Percentiles rank a stretch among this genome's conserved stretches.
Evolutionary conservation across 164 flowering plant genomes (phyloP).

Genomic region (Vitis cinerea): DNA sequence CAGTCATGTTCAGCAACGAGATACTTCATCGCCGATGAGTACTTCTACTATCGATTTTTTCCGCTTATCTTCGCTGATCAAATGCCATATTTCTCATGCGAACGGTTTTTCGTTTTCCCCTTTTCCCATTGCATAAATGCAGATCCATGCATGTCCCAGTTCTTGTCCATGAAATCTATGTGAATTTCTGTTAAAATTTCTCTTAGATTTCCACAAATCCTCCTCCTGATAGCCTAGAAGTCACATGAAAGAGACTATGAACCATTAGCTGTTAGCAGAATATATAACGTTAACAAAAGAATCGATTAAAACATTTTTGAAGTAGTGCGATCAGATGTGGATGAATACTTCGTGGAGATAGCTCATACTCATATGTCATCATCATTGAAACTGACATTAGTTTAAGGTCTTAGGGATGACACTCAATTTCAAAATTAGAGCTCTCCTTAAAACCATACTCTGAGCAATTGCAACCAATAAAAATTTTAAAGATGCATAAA

Average conservation of each 20-base stretch:
- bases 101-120: neutral
- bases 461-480: too few relatives aligned
- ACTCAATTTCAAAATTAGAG: too few relatives aligned
- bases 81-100: neutral
- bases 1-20: slow-evolving; percentile 27
- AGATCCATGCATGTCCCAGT: neutral
- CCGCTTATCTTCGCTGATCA: neutral
- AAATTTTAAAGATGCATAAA: too few relatives aligned
- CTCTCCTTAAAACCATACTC: too few relatives aligned
- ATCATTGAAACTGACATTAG: too few relatives aligned
- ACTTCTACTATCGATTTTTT: slow-evolving; percentile 4
- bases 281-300: too few relatives aligned
- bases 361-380: too few relatives aligned
- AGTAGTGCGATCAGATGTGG: too few relatives aligned
- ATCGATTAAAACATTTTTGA: too few relatives aligned
- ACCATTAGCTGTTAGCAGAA: too few relatives aligned
- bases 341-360: too few relatives aligned
- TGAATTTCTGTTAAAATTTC: neutral
- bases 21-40: slow-evolving; percentile 18
- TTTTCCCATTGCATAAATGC: neutral
- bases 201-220: neutral
- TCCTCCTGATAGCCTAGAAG: neutral
- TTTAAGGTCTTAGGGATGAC: too few relatives aligned
- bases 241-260: neutral
- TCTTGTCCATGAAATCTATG: neutral